Evolutionary conservation across 148 eudicot genomes (phyloP).

Genomic region (Persicaria maculosa): DNA sequence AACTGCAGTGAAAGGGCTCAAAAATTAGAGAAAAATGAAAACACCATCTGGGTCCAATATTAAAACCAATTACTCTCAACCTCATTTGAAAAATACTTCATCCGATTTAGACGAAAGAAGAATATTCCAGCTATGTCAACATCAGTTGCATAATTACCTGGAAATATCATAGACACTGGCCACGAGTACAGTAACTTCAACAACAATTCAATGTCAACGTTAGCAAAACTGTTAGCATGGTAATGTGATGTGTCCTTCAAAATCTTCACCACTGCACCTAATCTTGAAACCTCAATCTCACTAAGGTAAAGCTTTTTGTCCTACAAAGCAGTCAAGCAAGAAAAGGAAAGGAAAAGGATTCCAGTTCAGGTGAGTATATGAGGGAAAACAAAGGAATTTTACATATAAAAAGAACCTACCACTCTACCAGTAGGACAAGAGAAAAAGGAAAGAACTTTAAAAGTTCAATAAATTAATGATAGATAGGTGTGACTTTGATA

Average conservation of each 20-base stretch:
- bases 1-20: slow-evolving; percentile 40
- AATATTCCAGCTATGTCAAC: slow-evolving; percentile 5
- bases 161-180: slow-evolving; percentile 74
- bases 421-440: not conserved
- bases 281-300: slow-evolving; percentile 61
- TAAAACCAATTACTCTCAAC: not conserved
- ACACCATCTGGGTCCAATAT: not conserved
- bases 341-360: not conserved
- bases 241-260: slow-evolving; percentile 94
- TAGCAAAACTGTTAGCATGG: slow-evolving; percentile 79
- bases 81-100: not conserved
- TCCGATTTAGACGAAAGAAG: not conserved
- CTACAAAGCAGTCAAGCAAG: slow-evolving; percentile 24
- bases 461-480: not conserved
- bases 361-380: not conserved
- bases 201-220: slow-evolving; percentile 63
- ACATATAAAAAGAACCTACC: not conserved
- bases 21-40: slow-evolving; percentile 10
- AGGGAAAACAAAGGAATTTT: not conserved
- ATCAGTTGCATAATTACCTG: slow-evolving; percentile 44
- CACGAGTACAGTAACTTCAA: slow-evolving; percentile 73
- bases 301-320: slow-evolving; percentile 43
- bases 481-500: not conserved
- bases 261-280: slow-evolving; percentile 65
- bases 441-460: not conserved